A percentile compares a stretch with the other conserved stretches of the same genome.
Evolutionary conservation across 2,329 filamentous ascomycete species (phyloP).

Genomic region (Sphaerulina musiva): DNA sequence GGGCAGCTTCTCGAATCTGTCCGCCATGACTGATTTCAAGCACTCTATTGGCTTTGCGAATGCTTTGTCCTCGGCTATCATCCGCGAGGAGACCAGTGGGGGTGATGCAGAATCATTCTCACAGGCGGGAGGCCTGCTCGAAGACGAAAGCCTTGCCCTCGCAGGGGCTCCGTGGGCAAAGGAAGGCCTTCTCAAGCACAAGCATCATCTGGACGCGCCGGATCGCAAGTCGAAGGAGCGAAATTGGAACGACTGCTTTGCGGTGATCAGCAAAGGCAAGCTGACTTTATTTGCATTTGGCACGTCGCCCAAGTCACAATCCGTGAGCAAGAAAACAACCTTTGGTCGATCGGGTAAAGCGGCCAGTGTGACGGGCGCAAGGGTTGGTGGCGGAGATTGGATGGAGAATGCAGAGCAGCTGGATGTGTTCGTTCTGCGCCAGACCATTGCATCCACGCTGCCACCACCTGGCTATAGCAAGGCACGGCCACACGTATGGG

Average conservation of each 20-base stretch:
- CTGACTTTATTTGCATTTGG: slow-evolving; percentile 92
- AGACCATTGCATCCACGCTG: slow-evolving; percentile 84
- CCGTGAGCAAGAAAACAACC: slow-evolving; percentile 36
- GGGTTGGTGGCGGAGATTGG: slow-evolving; percentile 96
- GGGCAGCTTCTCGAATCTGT: slow-evolving; percentile 77
- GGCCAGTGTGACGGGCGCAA: slow-evolving; percentile 48
- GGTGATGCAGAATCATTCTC: slow-evolving; percentile 34
- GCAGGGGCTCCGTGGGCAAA: slow-evolving; percentile 97
- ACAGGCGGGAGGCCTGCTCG: slow-evolving; percentile 52
- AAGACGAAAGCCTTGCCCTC: slow-evolving; percentile 87
- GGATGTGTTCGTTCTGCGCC: slow-evolving; percentile 78
- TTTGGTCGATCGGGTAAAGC: slow-evolving; percentile 26
- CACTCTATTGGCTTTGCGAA: slow-evolving; percentile 97
- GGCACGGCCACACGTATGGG: slow-evolving; percentile 85
- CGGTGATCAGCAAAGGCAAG: slow-evolving; percentile 89
- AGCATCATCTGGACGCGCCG: slow-evolving; percentile 84
- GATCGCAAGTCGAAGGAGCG: slow-evolving; percentile 91
- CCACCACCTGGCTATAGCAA: slow-evolving; percentile 91
- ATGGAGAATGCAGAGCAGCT: slow-evolving; percentile 90
- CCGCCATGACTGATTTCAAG: slow-evolving; percentile 62
- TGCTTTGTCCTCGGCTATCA: slow-evolving; percentile 91
- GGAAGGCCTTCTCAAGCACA: slow-evolving; percentile 91
- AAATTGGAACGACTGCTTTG: slow-evolving; percentile 92
- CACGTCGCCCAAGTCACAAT: slow-evolving; percentile 51
- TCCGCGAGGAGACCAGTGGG: slow-evolving; percentile 68